These are phyloP conservation scores for Lentinula guzmanii DNA, from an alignment of 768 basidiomycete species.

Conservation along the genomic window DNA sequence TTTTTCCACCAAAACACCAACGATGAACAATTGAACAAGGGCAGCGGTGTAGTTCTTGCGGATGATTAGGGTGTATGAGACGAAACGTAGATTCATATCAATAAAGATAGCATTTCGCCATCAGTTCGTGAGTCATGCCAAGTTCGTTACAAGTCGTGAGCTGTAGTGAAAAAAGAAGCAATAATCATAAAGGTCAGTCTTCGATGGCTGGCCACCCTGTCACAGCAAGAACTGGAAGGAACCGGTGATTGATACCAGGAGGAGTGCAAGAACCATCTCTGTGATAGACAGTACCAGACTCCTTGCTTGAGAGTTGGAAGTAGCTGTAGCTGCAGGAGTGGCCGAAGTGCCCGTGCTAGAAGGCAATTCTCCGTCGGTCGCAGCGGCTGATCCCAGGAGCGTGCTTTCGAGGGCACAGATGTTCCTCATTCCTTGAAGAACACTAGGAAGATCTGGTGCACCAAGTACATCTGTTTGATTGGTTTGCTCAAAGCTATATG, in stretches of 20 bases:
- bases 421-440: conserved; percentile 43
- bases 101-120: no score
- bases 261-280: neutral
- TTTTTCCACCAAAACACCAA: no score
- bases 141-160: neutral
- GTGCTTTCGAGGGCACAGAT: conserved; percentile 48
- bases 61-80: no score
- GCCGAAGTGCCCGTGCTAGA: conserved; percentile 16
- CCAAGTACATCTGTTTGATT: conserved; percentile 45
- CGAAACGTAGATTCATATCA: no score
- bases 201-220: neutral
- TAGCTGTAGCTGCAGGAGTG: conserved; percentile 18
- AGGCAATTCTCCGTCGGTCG: conserved; percentile 33
- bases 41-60: no score
- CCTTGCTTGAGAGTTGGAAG: conserved; percentile 6
- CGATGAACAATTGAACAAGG: no score
- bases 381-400: conserved; percentile 46
- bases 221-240: neutral
- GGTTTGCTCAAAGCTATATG: conserved; percentile 46
- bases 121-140: neutral
- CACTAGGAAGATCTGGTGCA: conserved; percentile 36
- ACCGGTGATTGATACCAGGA: neutral
- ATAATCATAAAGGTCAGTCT: neutral
- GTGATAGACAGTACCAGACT: neutral
- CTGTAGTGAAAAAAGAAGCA: neutral